Evolutionary conservation across 2,329 filamentous ascomycete species (phyloP).

Genomic region (Leptodontidium sp.): DNA sequence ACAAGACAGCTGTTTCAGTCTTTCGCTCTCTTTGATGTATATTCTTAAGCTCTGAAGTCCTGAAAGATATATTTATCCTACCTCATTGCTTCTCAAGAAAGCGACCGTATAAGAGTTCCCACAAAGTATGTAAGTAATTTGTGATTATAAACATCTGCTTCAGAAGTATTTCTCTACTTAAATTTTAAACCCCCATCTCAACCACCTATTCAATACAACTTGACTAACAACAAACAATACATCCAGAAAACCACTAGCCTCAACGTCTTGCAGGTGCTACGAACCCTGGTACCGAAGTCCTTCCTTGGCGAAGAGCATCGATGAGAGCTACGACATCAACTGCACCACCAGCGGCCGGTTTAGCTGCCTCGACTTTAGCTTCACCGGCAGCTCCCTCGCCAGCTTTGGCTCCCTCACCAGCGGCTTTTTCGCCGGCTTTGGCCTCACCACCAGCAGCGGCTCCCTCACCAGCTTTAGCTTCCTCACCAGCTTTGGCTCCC

Average conservation of each 20-base stretch:
- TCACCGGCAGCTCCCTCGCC: not conserved
- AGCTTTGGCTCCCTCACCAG: not conserved
- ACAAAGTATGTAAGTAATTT: not conserved
- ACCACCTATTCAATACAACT: not conserved
- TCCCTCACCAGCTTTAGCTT: not conserved
- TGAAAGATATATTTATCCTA: too few species aligned
- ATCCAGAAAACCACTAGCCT: not conserved
- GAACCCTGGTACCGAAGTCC: not conserved
- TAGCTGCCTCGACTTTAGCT: not conserved
- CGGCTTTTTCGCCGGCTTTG: not conserved
- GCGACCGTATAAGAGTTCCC: too few species aligned
- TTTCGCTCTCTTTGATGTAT: too few species aligned
- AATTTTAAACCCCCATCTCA: conserved; percentile 2
- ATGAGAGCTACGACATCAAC: not conserved
- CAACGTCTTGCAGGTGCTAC: conserved; percentile 7
- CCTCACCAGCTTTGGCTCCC: not conserved
- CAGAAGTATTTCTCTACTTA: conserved; percentile 2
- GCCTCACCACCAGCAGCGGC: not conserved
- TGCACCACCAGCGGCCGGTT: not conserved
- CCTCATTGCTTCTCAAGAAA: too few species aligned
- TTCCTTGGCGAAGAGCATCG: conserved; percentile 12
- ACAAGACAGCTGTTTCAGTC: too few species aligned
- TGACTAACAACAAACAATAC: not conserved
- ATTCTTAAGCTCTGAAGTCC: too few species aligned
- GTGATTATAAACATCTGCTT: conserved; percentile 14